A percentile compares a stretch with the other conserved stretches of the same genome.
Evolutionary conservation across 108 stramenopile genomes (phyloP).

Genomic region (Pseudonitzschia pungens): DNA sequence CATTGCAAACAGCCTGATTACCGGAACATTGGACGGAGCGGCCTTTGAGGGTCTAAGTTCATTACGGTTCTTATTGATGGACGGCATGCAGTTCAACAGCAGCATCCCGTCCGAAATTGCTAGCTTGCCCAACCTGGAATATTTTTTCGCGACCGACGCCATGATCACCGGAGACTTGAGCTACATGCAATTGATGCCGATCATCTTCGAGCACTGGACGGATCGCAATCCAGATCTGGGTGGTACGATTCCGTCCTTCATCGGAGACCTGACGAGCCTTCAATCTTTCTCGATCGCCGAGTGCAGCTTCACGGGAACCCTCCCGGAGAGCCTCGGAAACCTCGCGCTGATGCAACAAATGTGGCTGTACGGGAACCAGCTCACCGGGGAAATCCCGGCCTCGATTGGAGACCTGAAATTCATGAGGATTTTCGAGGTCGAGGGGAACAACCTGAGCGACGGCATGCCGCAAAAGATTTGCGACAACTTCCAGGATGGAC

Average conservation of each 20-base stretch:
- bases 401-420: conserved; percentile 8
- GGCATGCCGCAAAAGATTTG: conserved; percentile 12
- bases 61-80: conserved; percentile 34
- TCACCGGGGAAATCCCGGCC: conserved; percentile 23
- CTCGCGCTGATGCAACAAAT: conserved; percentile 18
- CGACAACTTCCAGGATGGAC: conserved; percentile 11
- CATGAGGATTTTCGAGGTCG: conserved; percentile 34
- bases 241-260: conserved; percentile 37
- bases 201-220: conserved; percentile 34
- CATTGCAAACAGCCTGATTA: conserved; percentile 5
- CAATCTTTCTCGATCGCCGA: conserved; percentile 23
- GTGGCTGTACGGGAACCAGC: conserved; percentile 29
- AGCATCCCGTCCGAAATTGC: conserved; percentile 23
- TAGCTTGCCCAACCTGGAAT: conserved; percentile 27
- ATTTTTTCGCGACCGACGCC: conserved; percentile 28
- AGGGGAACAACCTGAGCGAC: conserved; percentile 46
- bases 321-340: conserved; percentile 14
- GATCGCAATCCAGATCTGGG: conserved; percentile 28
- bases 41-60: conserved; percentile 20
- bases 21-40: conserved; percentile 14
- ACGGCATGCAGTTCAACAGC: conserved; percentile 32
- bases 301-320: conserved; percentile 16
- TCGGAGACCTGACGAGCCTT: conserved; percentile 33
- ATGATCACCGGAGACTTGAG: conserved; percentile 28
- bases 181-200: conserved; percentile 11